A percentile compares a stretch with the other conserved stretches of the same genome.
phyloP scores from a whole-genome alignment of 805 yeast genomes.

The Ogataea siamensis region DNA sequence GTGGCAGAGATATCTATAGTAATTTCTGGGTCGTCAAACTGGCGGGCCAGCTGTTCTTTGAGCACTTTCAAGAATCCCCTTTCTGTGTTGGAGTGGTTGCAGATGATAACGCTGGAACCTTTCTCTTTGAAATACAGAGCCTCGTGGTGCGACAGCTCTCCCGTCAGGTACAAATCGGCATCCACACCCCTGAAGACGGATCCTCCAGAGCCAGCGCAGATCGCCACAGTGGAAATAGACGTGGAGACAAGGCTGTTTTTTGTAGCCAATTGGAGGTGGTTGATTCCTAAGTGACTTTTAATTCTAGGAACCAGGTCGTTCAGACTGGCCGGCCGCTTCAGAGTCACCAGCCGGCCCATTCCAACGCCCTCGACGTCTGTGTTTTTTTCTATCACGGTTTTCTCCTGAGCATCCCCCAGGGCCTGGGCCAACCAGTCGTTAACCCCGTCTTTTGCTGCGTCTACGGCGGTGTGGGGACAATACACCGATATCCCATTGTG shows the following conservation, averaged over 20 bases:
- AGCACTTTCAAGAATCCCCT: conserved; percentile 70
- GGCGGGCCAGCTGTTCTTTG: conserved; percentile 46
- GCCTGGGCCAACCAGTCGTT: conserved; percentile 86
- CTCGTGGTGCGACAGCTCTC: conserved; percentile 95
- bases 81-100: conserved; percentile 93
- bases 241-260: conserved; percentile 26
- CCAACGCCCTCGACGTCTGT: conserved; percentile 57
- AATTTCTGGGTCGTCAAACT: conserved; percentile 38
- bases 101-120: conserved; percentile 69
- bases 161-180: conserved; percentile 79
- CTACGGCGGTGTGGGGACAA: conserved; percentile 95
- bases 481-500: conserved; percentile 83
- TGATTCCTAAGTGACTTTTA: conserved; percentile 52
- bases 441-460: conserved; percentile 89
- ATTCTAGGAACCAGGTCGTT: conserved; percentile 45
- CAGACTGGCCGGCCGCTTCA: conserved; percentile 44
- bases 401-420: conserved; percentile 29
- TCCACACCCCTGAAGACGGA: conserved; percentile 60
- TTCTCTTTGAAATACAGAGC: conserved; percentile 66
- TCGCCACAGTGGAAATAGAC: conserved; percentile 57
- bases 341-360: conserved; percentile 70
- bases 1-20: conserved; percentile 46
- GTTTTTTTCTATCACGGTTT: conserved; percentile 45
- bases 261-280: conserved; percentile 62
- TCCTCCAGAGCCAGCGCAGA: conserved; percentile 96